Percentiles rank a stretch among this genome's conserved stretches.
These are phyloP conservation scores for Calocera viscosa DNA, from an alignment of 768 basidiomycete species.

Conservation along the genomic window DNA sequence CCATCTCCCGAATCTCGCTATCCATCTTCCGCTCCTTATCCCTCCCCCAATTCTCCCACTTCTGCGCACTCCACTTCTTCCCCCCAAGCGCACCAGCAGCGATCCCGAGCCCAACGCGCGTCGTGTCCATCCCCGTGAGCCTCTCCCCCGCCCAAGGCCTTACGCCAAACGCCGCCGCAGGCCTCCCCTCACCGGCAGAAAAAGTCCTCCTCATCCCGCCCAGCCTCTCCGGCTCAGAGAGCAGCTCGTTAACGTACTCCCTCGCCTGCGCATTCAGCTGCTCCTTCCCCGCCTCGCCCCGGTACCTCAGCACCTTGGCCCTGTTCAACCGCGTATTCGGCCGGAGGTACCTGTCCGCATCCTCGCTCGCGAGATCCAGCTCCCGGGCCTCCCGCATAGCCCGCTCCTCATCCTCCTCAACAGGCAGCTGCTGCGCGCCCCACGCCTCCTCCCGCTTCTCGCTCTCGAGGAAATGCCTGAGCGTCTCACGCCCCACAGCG, in stretches of 20 bases:
- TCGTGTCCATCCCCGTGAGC: background rate
- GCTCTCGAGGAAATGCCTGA: conserved; percentile 15
- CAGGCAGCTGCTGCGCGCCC: background rate
- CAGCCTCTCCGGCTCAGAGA: background rate
- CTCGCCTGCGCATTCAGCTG: background rate
- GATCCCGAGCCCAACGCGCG: background rate
- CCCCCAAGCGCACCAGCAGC: background rate
- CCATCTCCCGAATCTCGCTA: background rate
- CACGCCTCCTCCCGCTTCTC: conserved; percentile 1
- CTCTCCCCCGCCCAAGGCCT: background rate
- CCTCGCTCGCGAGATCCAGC: background rate
- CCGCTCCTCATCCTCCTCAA: background rate
- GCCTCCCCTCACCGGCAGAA: background rate
- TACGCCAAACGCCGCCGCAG: background rate
- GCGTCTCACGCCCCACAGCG: conserved; percentile 71
- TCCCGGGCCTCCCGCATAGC: background rate
- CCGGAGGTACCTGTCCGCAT: background rate
- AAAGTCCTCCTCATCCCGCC: background rate
- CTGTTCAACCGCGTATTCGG: background rate
- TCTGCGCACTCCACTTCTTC: background rate
- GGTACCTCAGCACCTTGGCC: background rate
- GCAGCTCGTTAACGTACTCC: background rate
- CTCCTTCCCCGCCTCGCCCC: background rate
- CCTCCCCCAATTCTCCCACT: background rate
- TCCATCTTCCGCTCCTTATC: background rate